Conservation (phyloP, 2,329 filamentous ascomycete genomes). For the Fusarium acutatum region DNA sequence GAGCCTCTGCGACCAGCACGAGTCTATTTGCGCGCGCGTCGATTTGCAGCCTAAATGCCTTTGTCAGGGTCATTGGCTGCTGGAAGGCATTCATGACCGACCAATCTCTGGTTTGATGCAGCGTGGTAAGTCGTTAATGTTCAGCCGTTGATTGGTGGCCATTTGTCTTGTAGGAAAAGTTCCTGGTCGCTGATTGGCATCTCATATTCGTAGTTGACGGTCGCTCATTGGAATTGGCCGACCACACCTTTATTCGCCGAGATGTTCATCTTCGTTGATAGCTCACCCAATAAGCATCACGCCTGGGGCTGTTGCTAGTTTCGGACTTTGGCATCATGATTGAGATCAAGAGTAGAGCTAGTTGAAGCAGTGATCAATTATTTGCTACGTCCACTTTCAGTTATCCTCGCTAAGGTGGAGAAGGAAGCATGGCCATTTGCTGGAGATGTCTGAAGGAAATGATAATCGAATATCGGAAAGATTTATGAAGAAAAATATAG, state of each 20-base stretch:
- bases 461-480: neutral
- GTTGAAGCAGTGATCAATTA: conserved; percentile 19
- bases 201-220: conserved; percentile 6
- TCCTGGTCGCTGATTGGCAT: conserved; percentile 2
- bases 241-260: neutral
- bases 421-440: neutral
- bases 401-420: neutral
- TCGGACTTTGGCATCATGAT: neutral
- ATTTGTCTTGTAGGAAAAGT: neutral
- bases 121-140: conserved; percentile 3
- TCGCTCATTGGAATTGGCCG: conserved; percentile 4
- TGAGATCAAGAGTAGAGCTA: conserved; percentile 19
- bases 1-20: neutral
- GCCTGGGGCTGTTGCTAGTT: neutral
- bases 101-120: neutral
- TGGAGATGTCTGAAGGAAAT: neutral
- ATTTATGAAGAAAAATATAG: neutral
- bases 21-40: conserved; percentile 22
- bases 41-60: neutral
- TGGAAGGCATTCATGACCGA: neutral
- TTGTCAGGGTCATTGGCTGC: neutral
- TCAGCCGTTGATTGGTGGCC: conserved; percentile 17
- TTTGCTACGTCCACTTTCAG: conserved; percentile 3
- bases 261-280: neutral
- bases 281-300: conserved; percentile 1